Conservation (phyloP, 164 flowering plant species). For the Pachysandra terminalis region DNA sequence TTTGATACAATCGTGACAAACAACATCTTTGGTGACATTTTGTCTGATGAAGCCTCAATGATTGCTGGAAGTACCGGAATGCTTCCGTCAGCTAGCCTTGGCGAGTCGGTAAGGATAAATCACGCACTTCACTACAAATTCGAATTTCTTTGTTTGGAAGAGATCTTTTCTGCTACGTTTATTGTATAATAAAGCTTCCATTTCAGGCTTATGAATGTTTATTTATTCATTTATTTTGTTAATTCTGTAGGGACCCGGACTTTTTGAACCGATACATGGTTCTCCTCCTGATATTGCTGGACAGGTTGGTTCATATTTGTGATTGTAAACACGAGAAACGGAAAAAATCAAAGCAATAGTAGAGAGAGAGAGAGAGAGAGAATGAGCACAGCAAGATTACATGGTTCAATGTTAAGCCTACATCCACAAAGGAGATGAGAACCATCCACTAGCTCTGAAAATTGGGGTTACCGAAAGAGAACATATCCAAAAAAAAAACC, state of each 20-base stretch:
- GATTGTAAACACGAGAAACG: too few relatives aligned
- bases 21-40: conserved; percentile 96
- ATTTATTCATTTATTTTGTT: background rate
- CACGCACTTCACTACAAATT: too few relatives aligned
- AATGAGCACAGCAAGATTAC: too few relatives aligned
- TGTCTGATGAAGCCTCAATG: conserved; percentile 99
- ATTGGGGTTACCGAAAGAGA: too few relatives aligned
- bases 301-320: conserved; percentile 57
- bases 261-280: conserved; percentile 97
- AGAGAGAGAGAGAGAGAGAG: too few relatives aligned
- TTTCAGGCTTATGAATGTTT: background rate
- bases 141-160: background rate
- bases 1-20: conserved; percentile 97
- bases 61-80: conserved; percentile 98
- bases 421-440: too few relatives aligned
- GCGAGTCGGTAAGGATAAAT: conserved; percentile 65
- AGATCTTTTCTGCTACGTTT: background rate
- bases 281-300: conserved; percentile 99
- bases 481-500: too few relatives aligned
- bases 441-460: too few relatives aligned
- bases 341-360: too few relatives aligned
- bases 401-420: too few relatives aligned
- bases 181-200: background rate
- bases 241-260: conserved; percentile 92
- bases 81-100: conserved; percentile 95